Evolutionary conservation across 805 yeast genomes (phyloP), one percentile per base, ranked within the genome.

Genomic region (Ogataea nitratoaversa): DNA sequence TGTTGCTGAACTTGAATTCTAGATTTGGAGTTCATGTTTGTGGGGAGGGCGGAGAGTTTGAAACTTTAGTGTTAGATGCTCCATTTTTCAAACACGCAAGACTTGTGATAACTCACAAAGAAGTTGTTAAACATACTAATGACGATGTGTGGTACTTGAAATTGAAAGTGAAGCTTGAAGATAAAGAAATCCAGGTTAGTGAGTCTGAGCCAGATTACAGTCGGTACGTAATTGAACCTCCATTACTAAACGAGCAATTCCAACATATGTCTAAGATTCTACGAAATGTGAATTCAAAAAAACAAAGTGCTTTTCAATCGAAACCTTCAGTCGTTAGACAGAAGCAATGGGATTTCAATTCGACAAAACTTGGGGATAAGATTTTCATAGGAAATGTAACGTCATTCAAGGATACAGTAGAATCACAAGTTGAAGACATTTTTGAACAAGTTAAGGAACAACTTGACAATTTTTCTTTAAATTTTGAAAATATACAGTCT

Each of bases 41-140:
- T 66, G 99, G 99, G 12, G 99, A 93, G 67, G 99, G 99, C 25
- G 99, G 99, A 1, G 99, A 93, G 61, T 93, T 88, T 61, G 99
- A 93, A 60, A 83, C 96, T 0, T 66, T 91, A 50, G 98, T 91
- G 2, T 67, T 93, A 22, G 96, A 93, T 60, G 87, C 95, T 1
- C 95, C 96, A 0, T 82, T 87, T 44, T 93, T 91, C 65, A 65
- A 64, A 24, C 67, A 74, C 34, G 79, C 76, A 29, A 65, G 59
- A 38, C 58, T 82, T 32, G 65, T 62, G 8, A 61, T 84, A 14
- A 58, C 50, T 1, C 64, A 70, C 2, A 57, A 57, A 13, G 54
- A 67, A 22, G 58, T 73, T 1, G 62, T 76, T 1, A 58, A 69
- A 16, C 79, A 72, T 45, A 64, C 80, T 1, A 70, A 67, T 38